Evolutionary conservation across 2,329 filamentous ascomycete genomes (phyloP).

Genomic region (Grosmannia serpens): DNA sequence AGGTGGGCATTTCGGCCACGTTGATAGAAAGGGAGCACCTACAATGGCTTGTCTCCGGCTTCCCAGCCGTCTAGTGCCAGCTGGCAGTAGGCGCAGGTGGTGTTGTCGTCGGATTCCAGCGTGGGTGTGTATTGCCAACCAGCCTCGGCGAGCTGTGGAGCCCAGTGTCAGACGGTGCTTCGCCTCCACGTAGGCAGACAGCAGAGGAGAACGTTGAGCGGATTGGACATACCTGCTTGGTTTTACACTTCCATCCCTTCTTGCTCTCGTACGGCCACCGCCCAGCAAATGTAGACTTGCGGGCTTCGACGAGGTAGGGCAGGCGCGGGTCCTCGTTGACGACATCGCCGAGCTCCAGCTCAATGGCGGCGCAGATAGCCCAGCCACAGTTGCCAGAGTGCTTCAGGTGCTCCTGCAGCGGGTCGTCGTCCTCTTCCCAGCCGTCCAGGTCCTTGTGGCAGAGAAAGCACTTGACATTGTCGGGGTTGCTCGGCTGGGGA

Average conservation of each 20-base stretch:
- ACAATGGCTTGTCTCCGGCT: slow-evolving; percentile 78
- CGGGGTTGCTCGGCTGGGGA: slow-evolving; percentile 61
- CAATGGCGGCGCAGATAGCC: slow-evolving; percentile 60
- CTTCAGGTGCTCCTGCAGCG: slow-evolving; percentile 72
- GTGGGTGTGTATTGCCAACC: slow-evolving; percentile 92
- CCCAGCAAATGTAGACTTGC: slow-evolving; percentile 71
- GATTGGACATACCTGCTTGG: slow-evolving; percentile 55
- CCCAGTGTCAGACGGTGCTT: slow-evolving; percentile 6
- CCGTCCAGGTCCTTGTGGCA: slow-evolving; percentile 78
- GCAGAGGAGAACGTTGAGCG: background rate
- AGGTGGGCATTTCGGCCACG: background rate
- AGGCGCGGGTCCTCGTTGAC: slow-evolving; percentile 63
- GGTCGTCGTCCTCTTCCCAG: slow-evolving; percentile 82
- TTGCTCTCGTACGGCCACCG: slow-evolving; percentile 85
- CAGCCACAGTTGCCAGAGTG: slow-evolving; percentile 78
- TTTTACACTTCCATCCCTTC: slow-evolving; percentile 80
- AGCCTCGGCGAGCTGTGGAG: slow-evolving; percentile 66
- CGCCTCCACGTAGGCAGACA: no score
- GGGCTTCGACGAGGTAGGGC: slow-evolving; percentile 60
- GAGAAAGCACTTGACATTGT: slow-evolving; percentile 84
- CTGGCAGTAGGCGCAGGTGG: slow-evolving; percentile 83
- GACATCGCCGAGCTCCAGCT: slow-evolving; percentile 50
- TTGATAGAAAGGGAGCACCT: slow-evolving; percentile 19
- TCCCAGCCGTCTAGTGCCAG: slow-evolving; percentile 93
- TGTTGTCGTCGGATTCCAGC: slow-evolving; percentile 73